Evolutionary conservation across 495 filamentous ascomycete species (phyloP).

Genomic region (Extremus antarcticus): DNA sequence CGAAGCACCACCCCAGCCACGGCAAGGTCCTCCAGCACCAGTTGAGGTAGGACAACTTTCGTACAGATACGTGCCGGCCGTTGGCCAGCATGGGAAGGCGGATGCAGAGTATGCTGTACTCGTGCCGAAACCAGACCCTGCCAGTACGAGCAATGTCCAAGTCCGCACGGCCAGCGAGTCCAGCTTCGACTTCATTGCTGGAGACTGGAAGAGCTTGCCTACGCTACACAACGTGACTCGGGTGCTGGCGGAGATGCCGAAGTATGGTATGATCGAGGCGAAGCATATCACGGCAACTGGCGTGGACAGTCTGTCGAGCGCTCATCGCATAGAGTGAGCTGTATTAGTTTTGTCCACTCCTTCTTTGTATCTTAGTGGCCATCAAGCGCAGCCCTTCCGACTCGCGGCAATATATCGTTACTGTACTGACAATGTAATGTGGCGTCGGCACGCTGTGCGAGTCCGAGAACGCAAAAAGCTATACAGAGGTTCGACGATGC

Average conservation of each 20-base stretch:
- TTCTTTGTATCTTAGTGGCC: too few species aligned
- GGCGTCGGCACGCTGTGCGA: too few species aligned
- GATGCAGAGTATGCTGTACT: slow-evolving; percentile 39
- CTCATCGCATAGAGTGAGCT: slow-evolving; percentile 37
- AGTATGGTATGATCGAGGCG: slow-evolving; percentile 41
- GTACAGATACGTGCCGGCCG: slow-evolving; percentile 39
- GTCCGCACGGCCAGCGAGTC: slow-evolving; percentile 34
- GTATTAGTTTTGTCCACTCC: too few species aligned
- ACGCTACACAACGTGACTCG: slow-evolving; percentile 45
- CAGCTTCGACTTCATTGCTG: slow-evolving; percentile 29
- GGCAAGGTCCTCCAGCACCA: slow-evolving; percentile 9
- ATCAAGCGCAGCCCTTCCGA: too few species aligned
- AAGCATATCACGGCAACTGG: slow-evolving; percentile 41
- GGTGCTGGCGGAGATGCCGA: slow-evolving; percentile 41
- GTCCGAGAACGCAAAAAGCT: too few species aligned
- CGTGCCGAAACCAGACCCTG: slow-evolving; percentile 30
- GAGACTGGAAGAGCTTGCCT: slow-evolving; percentile 39
- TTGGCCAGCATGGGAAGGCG: slow-evolving; percentile 35
- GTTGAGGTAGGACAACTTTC: slow-evolving; percentile 33
- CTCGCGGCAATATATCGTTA: too few species aligned
- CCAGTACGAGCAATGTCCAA: slow-evolving; percentile 12
- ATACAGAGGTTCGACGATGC: too few species aligned
- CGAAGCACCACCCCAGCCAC: neutral
- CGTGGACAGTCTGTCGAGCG: slow-evolving; percentile 37
- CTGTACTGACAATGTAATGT: too few species aligned